Evolutionary conservation across 768 basidiomycete genomes (phyloP).

Genomic region (Suillus subalutaceus): DNA sequence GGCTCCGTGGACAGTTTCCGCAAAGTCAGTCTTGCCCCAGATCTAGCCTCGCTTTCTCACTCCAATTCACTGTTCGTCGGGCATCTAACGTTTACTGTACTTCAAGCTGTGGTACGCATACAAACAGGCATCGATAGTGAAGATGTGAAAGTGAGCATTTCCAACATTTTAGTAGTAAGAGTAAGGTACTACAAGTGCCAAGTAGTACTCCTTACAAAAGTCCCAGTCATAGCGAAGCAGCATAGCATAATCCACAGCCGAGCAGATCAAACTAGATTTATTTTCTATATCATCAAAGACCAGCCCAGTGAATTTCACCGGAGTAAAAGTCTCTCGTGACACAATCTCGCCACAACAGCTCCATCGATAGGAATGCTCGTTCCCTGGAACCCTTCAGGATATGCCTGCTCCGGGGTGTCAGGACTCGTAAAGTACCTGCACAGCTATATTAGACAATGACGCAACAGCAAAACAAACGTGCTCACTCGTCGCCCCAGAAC

Average conservation of each 20-base stretch:
- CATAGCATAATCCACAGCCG: neutral
- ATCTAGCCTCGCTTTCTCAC: too few relatives aligned
- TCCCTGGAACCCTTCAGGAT: slow-evolving; percentile 90
- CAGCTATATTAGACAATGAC: neutral
- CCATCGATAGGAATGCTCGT: slow-evolving; percentile 86
- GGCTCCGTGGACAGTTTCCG: too few relatives aligned
- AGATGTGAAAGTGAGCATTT: neutral
- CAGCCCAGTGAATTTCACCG: neutral
- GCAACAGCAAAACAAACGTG: slow-evolving; percentile 2
- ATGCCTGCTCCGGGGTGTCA: slow-evolving; percentile 63
- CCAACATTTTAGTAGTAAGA: neutral
- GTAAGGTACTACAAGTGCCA: neutral
- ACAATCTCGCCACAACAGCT: slow-evolving; percentile 61
- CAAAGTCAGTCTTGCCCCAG: too few relatives aligned
- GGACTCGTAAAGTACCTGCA: slow-evolving; percentile 75
- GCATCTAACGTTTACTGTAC: too few relatives aligned
- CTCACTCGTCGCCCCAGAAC: slow-evolving; percentile 78
- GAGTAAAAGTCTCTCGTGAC: slow-evolving; percentile 50
- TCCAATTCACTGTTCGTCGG: too few relatives aligned
- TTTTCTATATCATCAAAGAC: neutral
- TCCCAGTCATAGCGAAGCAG: neutral
- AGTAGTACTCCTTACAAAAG: neutral
- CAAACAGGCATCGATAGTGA: neutral
- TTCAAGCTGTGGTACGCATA: too few relatives aligned
- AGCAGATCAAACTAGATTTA: neutral